Evolutionary conservation across 805 yeast genomes (phyloP).

Genomic region (Candida xiaguanensis): DNA sequence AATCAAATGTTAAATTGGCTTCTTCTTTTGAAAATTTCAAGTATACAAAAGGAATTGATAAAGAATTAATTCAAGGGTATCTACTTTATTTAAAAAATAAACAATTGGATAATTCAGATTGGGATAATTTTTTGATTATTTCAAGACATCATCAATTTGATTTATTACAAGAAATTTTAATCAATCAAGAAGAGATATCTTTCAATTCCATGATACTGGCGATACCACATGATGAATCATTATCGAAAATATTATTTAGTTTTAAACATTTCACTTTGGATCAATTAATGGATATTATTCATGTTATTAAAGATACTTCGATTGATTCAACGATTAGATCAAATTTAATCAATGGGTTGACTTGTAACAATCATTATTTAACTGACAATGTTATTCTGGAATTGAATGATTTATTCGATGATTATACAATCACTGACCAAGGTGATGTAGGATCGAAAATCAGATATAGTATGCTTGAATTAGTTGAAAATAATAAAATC

Average conservation of each 20-base stretch:
- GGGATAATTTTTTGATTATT: slow-evolving; percentile 18
- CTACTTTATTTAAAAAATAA: slow-evolving; percentile 16
- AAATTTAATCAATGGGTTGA: slow-evolving; percentile 21
- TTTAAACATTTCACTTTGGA: slow-evolving; percentile 11
- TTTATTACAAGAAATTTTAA: slow-evolving; percentile 16
- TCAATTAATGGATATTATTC: slow-evolving; percentile 19
- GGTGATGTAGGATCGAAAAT: slow-evolving; percentile 92
- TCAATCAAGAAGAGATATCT: slow-evolving; percentile 6
- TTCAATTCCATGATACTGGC: slow-evolving; percentile 29
- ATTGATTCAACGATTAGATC: slow-evolving; percentile 30
- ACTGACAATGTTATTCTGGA: slow-evolving; percentile 6
- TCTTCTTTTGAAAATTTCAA: slow-evolving; percentile 21
- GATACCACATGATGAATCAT: slow-evolving; percentile 30
- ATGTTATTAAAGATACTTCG: slow-evolving; percentile 18
- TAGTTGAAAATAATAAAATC: slow-evolving; percentile 29
- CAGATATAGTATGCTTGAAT: slow-evolving; percentile 46
- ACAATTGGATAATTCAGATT: slow-evolving; percentile 8
- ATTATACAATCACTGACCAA: slow-evolving; percentile 72
- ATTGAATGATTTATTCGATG: slow-evolving; percentile 50
- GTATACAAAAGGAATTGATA: slow-evolving; percentile 29
- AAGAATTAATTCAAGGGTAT: slow-evolving; percentile 35
- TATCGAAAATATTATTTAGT: slow-evolving; percentile 22
- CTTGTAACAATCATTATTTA: slow-evolving; percentile 8
- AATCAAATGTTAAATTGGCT: not conserved
- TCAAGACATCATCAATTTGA: slow-evolving; percentile 9